Evolutionary conservation across 257 asterid genomes (phyloP), one percentile per base, ranked within the genome.

Genomic region (Solanum lycopersicoides): DNA sequence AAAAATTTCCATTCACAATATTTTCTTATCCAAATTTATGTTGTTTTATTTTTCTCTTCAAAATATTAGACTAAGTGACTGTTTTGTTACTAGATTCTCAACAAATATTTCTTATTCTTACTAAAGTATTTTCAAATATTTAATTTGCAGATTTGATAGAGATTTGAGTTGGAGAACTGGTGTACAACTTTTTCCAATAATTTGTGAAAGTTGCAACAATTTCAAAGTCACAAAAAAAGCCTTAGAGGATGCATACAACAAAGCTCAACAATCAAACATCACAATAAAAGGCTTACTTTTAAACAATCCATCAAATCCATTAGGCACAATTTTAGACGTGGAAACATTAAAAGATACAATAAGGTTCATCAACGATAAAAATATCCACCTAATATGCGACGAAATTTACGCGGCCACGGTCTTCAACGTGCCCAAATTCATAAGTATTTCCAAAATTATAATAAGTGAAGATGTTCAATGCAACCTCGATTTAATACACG

Each of bases 101-200:
- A 53, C 10, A 6, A 6, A 53, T 53, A 53, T 53, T 53, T 53
- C 9, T 50, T 15, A 50, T 50, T 50, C 63, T 53, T 60, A 68
- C 30, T 37, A 20, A 60, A 41, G 23, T 76, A 23, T 32, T 76
- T 37, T 41, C 12, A 12, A 53, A 3, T n/a, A 39, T 75, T 76
- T 63, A 25, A 16, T 30, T 47, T 77, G 41, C 86, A 87, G 85
- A 77, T 87, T 87, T 66, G 89, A 80, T 28, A 77, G 89, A 87
- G 89, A 87, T 66, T 87, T 87, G 82, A 87, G 79, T 21, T 87
- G 89, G 89, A 28, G 89, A 87, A 87, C 86, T 7, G 50, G 89
- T 15, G 82, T 80, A 23, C 72, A 80, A 41, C 86, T 87, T 65
- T 63, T 65, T 30, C 89, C 86, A 3, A 80, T 87, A 4, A 53